phyloP scores from a whole-genome alignment of 2,329 filamentous ascomycete species.

The Immersiporthe knoxdaviesiana region DNA sequence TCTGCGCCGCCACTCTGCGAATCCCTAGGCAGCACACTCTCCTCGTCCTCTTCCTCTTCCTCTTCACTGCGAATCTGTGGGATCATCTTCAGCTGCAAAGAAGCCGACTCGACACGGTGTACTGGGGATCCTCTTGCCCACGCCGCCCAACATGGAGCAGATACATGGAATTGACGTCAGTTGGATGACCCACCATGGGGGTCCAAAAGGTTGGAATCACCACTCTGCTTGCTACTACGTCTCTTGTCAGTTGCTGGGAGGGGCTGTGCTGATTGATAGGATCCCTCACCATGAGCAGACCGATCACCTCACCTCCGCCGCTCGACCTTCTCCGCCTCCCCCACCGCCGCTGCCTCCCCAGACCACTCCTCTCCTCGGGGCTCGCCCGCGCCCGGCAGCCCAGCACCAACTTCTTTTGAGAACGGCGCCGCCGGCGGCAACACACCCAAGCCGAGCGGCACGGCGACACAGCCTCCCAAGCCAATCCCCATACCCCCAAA shows the following conservation, averaged over 20 bases:
- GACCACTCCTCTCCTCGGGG: slow-evolving; percentile 30
- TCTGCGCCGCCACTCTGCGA: neutral
- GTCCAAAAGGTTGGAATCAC: slow-evolving; percentile 71
- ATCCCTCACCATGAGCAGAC: slow-evolving; percentile 24
- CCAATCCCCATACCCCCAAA: slow-evolving; percentile 37
- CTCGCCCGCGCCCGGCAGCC: slow-evolving; percentile 23
- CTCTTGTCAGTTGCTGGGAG: neutral
- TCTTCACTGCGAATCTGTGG: neutral
- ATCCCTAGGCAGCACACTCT: neutral
- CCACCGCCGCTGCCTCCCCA: slow-evolving; percentile 30
- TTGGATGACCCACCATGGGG: slow-evolving; percentile 78
- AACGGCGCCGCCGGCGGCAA: slow-evolving; percentile 18
- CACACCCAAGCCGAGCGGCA: slow-evolving; percentile 24
- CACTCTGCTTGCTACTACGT: neutral
- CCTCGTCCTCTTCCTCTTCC: too few species aligned
- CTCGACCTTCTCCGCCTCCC: slow-evolving; percentile 31
- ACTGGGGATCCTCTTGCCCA: neutral
- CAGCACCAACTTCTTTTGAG: slow-evolving; percentile 25
- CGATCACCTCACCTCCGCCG: slow-evolving; percentile 26
- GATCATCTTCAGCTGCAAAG: neutral
- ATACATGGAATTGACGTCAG: slow-evolving; percentile 84
- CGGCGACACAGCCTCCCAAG: slow-evolving; percentile 31
- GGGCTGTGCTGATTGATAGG: slow-evolving; percentile 19
- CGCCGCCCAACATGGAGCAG: slow-evolving; percentile 67
- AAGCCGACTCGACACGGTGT: neutral